Evolutionary conservation across 345 rosid genomes (phyloP).

Genomic region (Populus euphratica): DNA sequence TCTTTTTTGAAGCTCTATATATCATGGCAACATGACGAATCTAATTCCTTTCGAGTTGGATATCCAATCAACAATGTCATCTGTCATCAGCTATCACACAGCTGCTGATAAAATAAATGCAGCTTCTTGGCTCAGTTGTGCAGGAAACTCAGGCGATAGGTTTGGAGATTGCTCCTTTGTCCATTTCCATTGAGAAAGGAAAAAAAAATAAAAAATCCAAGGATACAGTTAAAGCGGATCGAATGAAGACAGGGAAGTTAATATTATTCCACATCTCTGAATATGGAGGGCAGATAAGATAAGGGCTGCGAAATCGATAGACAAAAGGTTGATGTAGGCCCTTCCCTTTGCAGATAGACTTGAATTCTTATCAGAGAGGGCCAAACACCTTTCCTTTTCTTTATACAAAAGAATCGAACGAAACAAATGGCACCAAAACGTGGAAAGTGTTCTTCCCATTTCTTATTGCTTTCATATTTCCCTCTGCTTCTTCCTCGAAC

Average conservation of each 20-base stretch:
- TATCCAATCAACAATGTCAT: not conserved
- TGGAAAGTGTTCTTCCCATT: conserved; percentile 10
- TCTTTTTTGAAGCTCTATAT: not conserved
- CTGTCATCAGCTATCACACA: not conserved
- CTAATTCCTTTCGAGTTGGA: no score
- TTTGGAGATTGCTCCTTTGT: conserved; percentile 13
- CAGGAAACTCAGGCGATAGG: not conserved
- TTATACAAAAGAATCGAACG: conserved; percentile 6
- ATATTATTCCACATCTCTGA: not conserved
- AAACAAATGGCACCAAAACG: conserved; percentile 16
- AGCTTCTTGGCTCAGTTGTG: not conserved
- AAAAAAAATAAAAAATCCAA: not conserved
- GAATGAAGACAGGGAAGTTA: conserved; percentile 13
- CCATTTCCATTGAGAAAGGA: not conserved
- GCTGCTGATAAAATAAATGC: conserved; percentile 2
- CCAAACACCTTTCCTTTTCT: conserved; percentile 23
- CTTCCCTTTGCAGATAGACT: conserved; percentile 20
- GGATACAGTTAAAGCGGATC: not conserved
- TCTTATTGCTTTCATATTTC: not conserved
- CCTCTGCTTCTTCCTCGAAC: not conserved
- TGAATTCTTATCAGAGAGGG: conserved; percentile 22
- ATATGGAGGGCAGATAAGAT: not conserved
- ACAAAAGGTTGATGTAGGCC: conserved; percentile 19
- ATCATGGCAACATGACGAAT: not conserved
- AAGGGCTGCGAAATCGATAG: not conserved